These are phyloP conservation scores for Eucalyptus pauciflora DNA, from an alignment of 345 rosid genomes.

Conservation along the genomic window DNA sequence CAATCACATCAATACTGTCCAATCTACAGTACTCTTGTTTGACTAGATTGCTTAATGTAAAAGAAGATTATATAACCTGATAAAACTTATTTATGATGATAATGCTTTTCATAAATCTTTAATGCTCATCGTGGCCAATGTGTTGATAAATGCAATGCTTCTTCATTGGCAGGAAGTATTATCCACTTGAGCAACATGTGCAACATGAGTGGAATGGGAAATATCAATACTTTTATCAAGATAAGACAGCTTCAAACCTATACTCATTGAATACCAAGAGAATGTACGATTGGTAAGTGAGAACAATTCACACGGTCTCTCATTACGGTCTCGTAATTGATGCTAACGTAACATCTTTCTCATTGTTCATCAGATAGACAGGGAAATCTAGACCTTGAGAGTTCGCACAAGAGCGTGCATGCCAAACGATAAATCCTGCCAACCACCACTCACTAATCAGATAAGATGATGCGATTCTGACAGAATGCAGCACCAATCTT, in stretches of 20 bases:
- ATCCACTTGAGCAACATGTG: neutral
- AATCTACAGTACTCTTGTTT: neutral
- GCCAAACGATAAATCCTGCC: neutral
- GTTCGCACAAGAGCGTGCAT: fast-evolving
- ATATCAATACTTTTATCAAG: neutral
- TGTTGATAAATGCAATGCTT: neutral
- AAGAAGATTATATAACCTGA: neutral
- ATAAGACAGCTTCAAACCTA: neutral
- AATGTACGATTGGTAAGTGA: neutral
- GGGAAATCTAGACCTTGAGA: neutral
- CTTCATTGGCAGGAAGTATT: neutral
- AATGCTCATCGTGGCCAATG: neutral
- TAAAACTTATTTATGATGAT: neutral
- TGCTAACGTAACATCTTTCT: neutral
- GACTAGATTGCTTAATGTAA: neutral
- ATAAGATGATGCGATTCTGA: neutral
- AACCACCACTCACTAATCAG: neutral
- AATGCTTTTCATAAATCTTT: neutral
- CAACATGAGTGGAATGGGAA: neutral
- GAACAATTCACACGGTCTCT: neutral
- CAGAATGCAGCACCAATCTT: neutral
- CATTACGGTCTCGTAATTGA: neutral
- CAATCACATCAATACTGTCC: neutral
- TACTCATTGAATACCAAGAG: neutral
- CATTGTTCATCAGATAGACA: neutral